These are phyloP conservation scores for Clonostachys rhizophaga DNA, from an alignment of 2,329 filamentous ascomycete genomes.

Conservation along the genomic window DNA sequence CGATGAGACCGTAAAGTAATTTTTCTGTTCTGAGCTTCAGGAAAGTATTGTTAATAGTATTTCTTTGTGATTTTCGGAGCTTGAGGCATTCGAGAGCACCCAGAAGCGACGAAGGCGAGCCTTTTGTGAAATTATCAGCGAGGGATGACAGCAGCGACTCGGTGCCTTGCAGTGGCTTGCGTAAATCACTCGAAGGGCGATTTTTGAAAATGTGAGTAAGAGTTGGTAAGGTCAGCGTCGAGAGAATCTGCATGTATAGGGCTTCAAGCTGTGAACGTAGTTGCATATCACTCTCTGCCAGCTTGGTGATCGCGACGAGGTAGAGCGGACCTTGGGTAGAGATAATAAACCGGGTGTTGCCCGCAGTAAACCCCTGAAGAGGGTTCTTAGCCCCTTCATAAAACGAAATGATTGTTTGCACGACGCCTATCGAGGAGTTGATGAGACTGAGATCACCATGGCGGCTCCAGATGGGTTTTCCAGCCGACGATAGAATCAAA, in stretches of 20 bases:
- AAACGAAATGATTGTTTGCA: constrained; percentile 97
- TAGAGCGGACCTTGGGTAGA: constrained; percentile 83
- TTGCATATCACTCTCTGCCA: constrained; percentile 89
- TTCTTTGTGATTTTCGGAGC: constrained; percentile 81
- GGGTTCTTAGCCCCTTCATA: constrained; percentile 78
- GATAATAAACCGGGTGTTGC: constrained; percentile 79
- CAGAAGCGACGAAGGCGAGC: constrained; percentile 82
- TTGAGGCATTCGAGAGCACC: constrained; percentile 92
- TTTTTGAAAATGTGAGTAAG: constrained; percentile 84
- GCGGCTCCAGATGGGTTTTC: constrained; percentile 94
- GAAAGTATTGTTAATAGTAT: constrained; percentile 81
- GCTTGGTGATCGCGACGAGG: constrained; percentile 85
- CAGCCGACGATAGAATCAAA: constrained; percentile 90
- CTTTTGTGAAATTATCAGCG: constrained; percentile 89
- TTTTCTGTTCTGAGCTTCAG: constrained; percentile 73
- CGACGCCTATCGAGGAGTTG: constrained; percentile 89
- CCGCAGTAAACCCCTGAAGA: constrained; percentile 82
- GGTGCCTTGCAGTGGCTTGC: constrained; percentile 85
- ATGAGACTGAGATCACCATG: constrained; percentile 88
- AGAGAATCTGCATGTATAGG: constrained; percentile 96
- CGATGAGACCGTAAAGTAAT: constrained; percentile 87
- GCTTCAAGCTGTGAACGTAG: constrained; percentile 85
- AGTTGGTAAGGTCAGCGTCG: constrained; percentile 84
- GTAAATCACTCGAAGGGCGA: constrained; percentile 88
- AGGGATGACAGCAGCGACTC: constrained; percentile 87